These are phyloP conservation scores for Penicillium sp. DNA, from an alignment of 2,329 filamentous ascomycete species.

Conservation along the genomic window DNA sequence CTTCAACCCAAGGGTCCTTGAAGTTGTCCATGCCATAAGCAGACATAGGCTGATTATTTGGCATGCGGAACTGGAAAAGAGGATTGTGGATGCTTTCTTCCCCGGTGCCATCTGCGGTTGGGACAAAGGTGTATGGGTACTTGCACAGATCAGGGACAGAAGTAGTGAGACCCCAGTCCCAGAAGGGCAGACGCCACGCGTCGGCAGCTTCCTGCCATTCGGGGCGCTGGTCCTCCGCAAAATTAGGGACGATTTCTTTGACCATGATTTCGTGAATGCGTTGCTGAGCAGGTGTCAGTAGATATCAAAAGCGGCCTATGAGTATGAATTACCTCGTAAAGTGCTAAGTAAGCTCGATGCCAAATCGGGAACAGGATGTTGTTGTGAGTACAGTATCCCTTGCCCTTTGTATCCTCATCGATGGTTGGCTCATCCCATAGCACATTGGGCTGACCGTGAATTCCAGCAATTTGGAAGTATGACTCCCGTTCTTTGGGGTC, in stretches of 20 bases:
- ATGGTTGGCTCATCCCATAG: slow-evolving; percentile 11
- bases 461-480: slow-evolving; percentile 14
- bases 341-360: slow-evolving; percentile 76
- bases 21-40: slow-evolving; percentile 4
- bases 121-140: slow-evolving; percentile 33
- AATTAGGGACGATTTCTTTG: slow-evolving; percentile 12
- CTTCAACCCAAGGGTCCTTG: slow-evolving; percentile 5
- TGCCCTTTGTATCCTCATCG: neutral
- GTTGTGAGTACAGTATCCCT: slow-evolving; percentile 77
- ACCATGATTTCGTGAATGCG: slow-evolving; percentile 40
- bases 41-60: slow-evolving; percentile 14
- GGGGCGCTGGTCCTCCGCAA: neutral
- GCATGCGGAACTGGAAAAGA: slow-evolving; percentile 46
- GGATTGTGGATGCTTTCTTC: slow-evolving; percentile 43
- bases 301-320: neutral
- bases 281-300: slow-evolving; percentile 29
- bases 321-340: slow-evolving; percentile 50
- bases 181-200: slow-evolving; percentile 50
- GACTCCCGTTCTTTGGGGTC: slow-evolving; percentile 7
- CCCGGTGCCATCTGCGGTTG: slow-evolving; percentile 39
- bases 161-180: slow-evolving; percentile 46
- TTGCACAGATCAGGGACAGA: slow-evolving; percentile 29
- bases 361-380: slow-evolving; percentile 76
- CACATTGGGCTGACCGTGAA: slow-evolving; percentile 11
- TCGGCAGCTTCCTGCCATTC: slow-evolving; percentile 48